A percentile compares a stretch with the other conserved stretches of the same genome.
phyloP scores from a whole-genome alignment of 1,284 basidiomycete species.

The Ceraceosorus guamensis region DNA sequence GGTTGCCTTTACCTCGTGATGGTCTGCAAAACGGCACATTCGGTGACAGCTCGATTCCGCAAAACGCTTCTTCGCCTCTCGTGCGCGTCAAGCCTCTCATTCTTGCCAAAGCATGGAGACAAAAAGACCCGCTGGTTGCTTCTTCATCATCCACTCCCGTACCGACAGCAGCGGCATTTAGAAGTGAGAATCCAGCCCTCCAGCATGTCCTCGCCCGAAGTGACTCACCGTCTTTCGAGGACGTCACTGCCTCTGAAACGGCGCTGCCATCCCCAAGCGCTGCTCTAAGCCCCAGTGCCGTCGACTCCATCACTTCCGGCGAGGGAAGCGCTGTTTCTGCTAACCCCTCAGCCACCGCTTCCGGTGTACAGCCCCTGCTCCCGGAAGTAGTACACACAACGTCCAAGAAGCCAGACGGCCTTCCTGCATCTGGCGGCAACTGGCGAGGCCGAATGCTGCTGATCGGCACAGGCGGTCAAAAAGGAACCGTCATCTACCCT shows the following conservation, averaged over 20 bases:
- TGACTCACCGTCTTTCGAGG: not conserved
- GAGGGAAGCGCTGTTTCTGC: conserved; percentile 6
- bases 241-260: not conserved
- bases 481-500: conserved; percentile 18
- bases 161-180: not conserved
- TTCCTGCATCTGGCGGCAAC: conserved; percentile 9
- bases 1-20: conserved; percentile 19
- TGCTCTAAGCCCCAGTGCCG: not conserved
- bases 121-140: no score
- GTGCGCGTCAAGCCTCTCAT: not conserved
- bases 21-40: not conserved
- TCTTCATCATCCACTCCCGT: not conserved
- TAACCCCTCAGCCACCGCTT: not conserved
- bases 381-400: not conserved
- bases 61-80: conserved; percentile 1
- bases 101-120: no score
- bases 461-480: conserved; percentile 19
- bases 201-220: not conserved
- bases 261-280: not conserved
- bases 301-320: not conserved
- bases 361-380: not conserved
- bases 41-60: not conserved
- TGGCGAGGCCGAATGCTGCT: conserved; percentile 24
- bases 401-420: not conserved
- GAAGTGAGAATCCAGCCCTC: not conserved